Base-by-base conservation (phyloP, 192 early-diverging fungal genomes). In the Coemansia sp. region DNA sequence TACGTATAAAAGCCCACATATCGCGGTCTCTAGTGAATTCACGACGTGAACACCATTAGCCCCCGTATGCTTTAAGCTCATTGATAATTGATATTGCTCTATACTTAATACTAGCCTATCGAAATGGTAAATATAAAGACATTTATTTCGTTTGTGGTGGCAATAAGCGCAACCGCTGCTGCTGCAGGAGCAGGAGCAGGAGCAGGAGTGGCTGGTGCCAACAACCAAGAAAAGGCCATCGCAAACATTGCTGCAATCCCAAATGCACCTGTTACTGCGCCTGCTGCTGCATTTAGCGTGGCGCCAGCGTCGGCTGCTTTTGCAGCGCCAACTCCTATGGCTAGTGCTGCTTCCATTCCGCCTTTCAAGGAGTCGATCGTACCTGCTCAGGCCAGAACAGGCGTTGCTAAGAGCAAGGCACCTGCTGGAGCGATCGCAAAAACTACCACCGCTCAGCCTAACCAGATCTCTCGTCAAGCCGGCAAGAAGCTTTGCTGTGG, bases 401-500 rank as follows among this genome's bases (percentile, higher is more conserved):
- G 15, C 20, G 31, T 20, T 8, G 30, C 55, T 2, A 20, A 57
- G 6, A 20, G 30, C 10, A 57, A 31, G n/a, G 55, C 48, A 6
- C 48, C n/a, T 34, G 30, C 12, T 8, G 13, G 7, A 18, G 55
- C 55, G 7, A 15, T 33, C 55, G 4, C 26, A 31, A 57, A 34
- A 30, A 34, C 31, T 16, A 4, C 28, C 6, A 34, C 31, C 25
- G 18, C 70, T 5, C 63, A 61, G 34, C 58, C 58, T 26, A 58
- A 9, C 10, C 43, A 40, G 30, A 37, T 35, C 7, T 56, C 13
- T 58, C 64, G 55, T 25, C 53, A 16, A 40, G 37, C n/a, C n/a
- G 75, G 75, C 7, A 77, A 77, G 59, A 58, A 68, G n/a, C 55
- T 77, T 31, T 77, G 75, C 63, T 64, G 75, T 25, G 70, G 66